Base-by-base conservation (phyloP, 2,329 filamentous ascomycete genomes). In the Fusarium incarnatum region DNA sequence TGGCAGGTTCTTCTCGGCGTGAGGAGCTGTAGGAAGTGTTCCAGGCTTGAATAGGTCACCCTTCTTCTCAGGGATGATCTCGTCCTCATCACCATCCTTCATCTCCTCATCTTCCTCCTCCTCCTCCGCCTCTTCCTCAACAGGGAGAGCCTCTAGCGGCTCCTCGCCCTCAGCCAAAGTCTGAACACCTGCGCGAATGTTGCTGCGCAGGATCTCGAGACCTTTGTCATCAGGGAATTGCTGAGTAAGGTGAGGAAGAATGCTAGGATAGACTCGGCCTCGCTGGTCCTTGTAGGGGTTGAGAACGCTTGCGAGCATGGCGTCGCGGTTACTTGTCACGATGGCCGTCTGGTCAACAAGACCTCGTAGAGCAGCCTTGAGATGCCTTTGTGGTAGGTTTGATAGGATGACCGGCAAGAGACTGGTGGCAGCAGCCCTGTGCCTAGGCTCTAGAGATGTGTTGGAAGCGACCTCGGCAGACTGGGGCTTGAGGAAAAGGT, bases 311-410 rank as follows among this genome's bases (percentile, higher is more conserved):
- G 94, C 89, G 13, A 96, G 76, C 87, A 98, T 92, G 44, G 92
- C 91, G 32, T 90, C 84, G 76, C 89, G 90, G 77, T 91, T 86
- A 63, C 86, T 85, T 8, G 85, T 87, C 23, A 97, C 81, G 59
- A 97, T 91, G 22, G 93, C 92, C 5, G 92, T 93, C 69, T 92
- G 91, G 76, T 98, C 94, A 67, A 97, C 85, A 50, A 93, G 88
- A 13, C 90, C 87, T 55, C 95, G 90, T 22, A 93, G 77, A 3
- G 91, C 88, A 11, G 91, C 88, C n/a, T 91, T 87, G 40, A 97
- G 81, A 76, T 89, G 85, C 52, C 88, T 84, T 59, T 91, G 88
- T 2, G 91, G 89, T 5, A 96, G 80, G 60, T 85, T 84, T 20
- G 85, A 85, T 22, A 97, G 83, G 2, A 93, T 79, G 8, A 83